These are phyloP conservation scores for Pseudogymnoascus sp. DNA, from an alignment of 2,329 filamentous ascomycete species.

Conservation along the genomic window DNA sequence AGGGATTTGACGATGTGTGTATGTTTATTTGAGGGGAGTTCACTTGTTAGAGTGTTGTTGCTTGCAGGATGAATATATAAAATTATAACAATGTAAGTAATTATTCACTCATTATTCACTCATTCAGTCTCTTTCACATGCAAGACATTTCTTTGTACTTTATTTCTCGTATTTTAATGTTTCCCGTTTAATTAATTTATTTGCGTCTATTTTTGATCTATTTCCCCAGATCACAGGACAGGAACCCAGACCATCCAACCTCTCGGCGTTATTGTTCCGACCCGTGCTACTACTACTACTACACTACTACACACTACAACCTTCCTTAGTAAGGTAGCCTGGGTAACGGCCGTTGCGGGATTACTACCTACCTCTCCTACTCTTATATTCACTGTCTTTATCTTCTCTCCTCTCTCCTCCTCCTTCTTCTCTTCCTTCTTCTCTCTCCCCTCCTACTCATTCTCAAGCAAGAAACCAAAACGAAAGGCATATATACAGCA, in stretches of 20 bases:
- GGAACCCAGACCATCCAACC: background rate
- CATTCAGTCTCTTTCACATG: background rate
- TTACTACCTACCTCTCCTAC: background rate
- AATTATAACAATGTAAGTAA: background rate
- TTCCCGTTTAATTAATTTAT: background rate
- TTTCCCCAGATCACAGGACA: conserved; percentile 1
- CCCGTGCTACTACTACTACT: background rate
- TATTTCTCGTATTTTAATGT: background rate
- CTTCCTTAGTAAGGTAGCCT: background rate
- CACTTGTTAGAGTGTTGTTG: background rate
- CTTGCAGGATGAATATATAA: background rate
- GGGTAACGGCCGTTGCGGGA: background rate
- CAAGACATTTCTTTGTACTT: background rate
- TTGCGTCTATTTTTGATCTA: background rate
- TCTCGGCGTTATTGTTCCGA: conserved; percentile 2
- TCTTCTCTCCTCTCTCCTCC: background rate
- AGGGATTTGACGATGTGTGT: background rate
- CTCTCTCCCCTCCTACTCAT: background rate
- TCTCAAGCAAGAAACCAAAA: background rate
- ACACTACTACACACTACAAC: background rate
- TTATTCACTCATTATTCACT: background rate
- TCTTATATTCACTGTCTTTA: background rate
- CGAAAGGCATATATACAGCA: background rate
- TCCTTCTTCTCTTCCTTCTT: background rate
- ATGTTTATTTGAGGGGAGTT: background rate